A percentile compares a stretch with the other conserved stretches of the same genome.
Conservation (phyloP, 306 rosid genomes). For the Vicia sativa region DNA sequence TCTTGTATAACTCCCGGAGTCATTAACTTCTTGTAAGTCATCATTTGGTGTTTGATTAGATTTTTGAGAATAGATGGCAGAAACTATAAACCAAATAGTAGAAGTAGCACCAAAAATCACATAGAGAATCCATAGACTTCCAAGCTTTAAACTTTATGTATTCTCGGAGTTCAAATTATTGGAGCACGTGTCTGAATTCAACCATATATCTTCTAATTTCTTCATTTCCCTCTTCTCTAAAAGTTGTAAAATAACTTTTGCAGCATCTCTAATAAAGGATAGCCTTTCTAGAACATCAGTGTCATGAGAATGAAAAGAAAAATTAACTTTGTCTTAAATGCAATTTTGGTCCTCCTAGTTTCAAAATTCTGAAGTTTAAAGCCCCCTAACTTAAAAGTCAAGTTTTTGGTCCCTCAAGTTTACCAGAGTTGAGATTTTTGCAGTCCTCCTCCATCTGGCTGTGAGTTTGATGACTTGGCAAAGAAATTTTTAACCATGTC, state of each 20-base stretch:
- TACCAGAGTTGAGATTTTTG: no score
- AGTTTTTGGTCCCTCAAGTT: no score
- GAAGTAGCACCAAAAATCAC: constrained; percentile 56
- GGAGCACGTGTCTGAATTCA: constrained; percentile 40
- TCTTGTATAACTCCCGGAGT: neutral
- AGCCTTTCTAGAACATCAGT: constrained; percentile 75
- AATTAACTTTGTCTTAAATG: no score
- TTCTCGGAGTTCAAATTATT: constrained; percentile 9
- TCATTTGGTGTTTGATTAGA: constrained; percentile 18
- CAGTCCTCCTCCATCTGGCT: no score
- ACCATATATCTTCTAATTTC: constrained; percentile 46
- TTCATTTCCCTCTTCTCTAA: constrained; percentile 48
- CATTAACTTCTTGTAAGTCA: constrained; percentile 26
- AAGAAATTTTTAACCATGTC: no score
- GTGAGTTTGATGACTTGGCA: no score
- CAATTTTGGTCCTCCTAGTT: no score
- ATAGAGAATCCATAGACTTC: constrained; percentile 60
- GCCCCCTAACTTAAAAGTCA: no score
- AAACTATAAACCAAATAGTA: constrained; percentile 51
- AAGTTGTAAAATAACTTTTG: constrained; percentile 55
- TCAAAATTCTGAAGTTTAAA: no score
- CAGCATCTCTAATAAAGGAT: constrained; percentile 65
- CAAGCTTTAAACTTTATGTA: constrained; percentile 45
- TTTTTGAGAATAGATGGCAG: constrained; percentile 28
- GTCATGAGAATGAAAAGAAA: constrained; percentile 16